These are phyloP conservation scores for Plasmodium cynomolgi DNA, from an alignment of 169 alveolate species.

Conservation along the genomic window DNA sequence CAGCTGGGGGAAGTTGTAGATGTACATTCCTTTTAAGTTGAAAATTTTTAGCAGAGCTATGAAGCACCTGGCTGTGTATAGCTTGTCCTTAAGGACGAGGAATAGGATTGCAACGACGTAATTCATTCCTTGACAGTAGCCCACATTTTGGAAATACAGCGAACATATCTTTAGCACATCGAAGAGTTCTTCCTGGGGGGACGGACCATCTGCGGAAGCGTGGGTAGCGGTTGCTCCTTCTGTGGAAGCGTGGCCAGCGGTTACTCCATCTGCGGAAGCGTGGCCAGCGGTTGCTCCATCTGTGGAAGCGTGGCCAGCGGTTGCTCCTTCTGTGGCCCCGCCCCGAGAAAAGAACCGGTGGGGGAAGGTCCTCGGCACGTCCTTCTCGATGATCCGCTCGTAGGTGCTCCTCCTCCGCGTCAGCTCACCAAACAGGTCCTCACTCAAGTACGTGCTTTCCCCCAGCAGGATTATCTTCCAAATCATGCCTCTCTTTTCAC, in stretches of 20 bases:
- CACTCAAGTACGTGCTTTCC: conserved; percentile 34
- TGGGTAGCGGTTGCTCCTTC: too few relatives aligned
- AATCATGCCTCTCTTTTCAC: conserved; percentile 28
- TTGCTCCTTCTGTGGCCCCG: background rate
- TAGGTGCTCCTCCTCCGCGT: conserved; percentile 4
- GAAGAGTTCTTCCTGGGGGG: conserved; percentile 34
- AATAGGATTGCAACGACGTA: conserved; percentile 49
- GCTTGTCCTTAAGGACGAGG: conserved; percentile 35
- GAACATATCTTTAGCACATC: conserved; percentile 44
- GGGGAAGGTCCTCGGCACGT: conserved; percentile 41
- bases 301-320: background rate
- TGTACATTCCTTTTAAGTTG: conserved; percentile 54
- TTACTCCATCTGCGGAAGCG: too few relatives aligned
- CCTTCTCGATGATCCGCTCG: conserved; percentile 47
- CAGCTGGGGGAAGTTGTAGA: conserved; percentile 33
- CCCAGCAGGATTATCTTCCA: conserved; percentile 43
- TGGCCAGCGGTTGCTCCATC: background rate
- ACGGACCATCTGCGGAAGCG: too few relatives aligned
- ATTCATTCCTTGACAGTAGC: conserved; percentile 73
- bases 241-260: too few relatives aligned
- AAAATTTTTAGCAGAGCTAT: conserved; percentile 24
- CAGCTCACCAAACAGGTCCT: background rate
- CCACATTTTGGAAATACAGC: conserved; percentile 24
- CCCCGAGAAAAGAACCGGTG: background rate
- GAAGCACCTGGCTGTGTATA: conserved; percentile 47